phyloP scores from a whole-genome alignment of 768 basidiomycete genomes.

The Cyclocybe cylindracea region DNA sequence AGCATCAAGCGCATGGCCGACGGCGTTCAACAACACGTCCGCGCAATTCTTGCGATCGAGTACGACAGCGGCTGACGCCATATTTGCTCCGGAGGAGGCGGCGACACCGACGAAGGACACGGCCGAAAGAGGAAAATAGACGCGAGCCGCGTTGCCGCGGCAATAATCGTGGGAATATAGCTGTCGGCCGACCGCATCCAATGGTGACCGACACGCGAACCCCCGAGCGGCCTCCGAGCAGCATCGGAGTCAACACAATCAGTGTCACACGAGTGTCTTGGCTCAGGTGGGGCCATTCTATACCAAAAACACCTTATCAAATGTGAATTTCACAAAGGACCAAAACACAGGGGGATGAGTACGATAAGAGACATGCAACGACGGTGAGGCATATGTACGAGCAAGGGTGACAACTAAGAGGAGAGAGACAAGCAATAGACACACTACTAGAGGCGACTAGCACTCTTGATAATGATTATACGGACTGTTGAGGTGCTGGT shows the following conservation, averaged over 20 bases:
- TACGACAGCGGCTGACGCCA: conserved; percentile 2
- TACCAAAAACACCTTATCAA: conserved; percentile 19
- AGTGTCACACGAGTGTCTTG: background rate
- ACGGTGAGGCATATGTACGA: conserved; percentile 22
- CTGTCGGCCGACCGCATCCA: conserved; percentile 9
- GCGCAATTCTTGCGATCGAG: conserved; percentile 43
- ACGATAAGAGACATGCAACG: conserved; percentile 17
- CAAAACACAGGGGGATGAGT: conserved; percentile 11
- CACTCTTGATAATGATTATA: conserved; percentile 67
- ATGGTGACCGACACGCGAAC: no score
- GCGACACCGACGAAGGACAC: conserved; percentile 2
- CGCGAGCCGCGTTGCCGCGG: conserved; percentile 1
- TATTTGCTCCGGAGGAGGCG: conserved; percentile 1
- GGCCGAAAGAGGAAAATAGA: background rate
- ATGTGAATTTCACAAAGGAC: conserved; percentile 10
- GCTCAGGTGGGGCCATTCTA: background rate
- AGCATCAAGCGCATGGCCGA: conserved; percentile 46
- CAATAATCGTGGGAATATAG: conserved; percentile 1
- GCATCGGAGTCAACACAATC: conserved; percentile 7
- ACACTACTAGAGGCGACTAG: conserved; percentile 42
- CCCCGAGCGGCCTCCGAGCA: conserved; percentile 3
- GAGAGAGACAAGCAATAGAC: conserved; percentile 23
- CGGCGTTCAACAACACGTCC: conserved; percentile 69
- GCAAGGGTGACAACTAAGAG: conserved; percentile 16
- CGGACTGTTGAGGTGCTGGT: conserved; percentile 46